Evolutionary conservation across 306 rosid species (phyloP), one percentile per base, ranked within the genome.

Genomic region (Cucurbita ficifolia): DNA sequence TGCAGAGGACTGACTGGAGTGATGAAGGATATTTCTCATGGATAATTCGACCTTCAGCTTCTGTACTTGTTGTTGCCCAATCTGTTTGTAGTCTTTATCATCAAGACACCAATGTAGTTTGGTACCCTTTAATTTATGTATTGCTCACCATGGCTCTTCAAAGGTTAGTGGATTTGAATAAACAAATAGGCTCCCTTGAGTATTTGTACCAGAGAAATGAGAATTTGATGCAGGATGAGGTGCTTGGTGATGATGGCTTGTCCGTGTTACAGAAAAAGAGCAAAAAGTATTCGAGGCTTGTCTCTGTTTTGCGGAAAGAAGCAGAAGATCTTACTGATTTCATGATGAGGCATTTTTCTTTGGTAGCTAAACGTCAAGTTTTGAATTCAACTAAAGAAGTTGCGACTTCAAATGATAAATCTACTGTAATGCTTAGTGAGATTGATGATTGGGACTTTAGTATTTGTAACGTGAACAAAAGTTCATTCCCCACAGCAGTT

Each of bases 121-220:
- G 79, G 79, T 80, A 69, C 61, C 90, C 90, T 67, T 83, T 90
- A 83, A 76, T 86, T 65, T 84, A 87, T 77, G 73, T 81, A 65
- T 86, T 90, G 82, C 93, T 87, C 76, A 80, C 85, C 33, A 90
- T 93, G 96, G 81, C 85, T 80, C 86, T 88, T 87, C 92, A 85
- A 82, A 87, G 98, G 86, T 91, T 93, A 75, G 85, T 79, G 77
- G 90, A 90, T 83, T 84, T 90, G 89, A 89, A 93, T 80, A 87
- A 82, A 77, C 89, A 79, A 78, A 82, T 93, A 78, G 78, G 77
- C 35, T 79, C 86, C 76, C 81, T 85, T 52, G 86, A 81, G 76
- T 90, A 87, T 86, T 74, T 86, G 85, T 65, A 74, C 76, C 90
- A 83, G 79, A 84, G 82, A 76, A 80, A 76, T 81, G 79, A 77